Conservation (phyloP, 768 basidiomycete species). For the Leucogyrophana mollusca region DNA sequence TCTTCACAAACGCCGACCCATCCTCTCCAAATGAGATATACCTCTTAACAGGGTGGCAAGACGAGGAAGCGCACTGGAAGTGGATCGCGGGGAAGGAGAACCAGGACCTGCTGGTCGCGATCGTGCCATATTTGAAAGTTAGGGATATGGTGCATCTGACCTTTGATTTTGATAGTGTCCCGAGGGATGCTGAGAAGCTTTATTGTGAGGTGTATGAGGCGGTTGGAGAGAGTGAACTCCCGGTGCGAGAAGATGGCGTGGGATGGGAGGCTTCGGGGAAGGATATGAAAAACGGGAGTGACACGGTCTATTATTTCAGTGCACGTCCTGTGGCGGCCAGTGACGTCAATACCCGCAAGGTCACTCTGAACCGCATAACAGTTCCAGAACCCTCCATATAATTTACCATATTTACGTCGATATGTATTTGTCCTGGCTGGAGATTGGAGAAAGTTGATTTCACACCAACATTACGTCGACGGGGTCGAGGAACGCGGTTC, state of each 20-base stretch:
- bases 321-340: neutral
- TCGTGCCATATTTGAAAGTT: conserved; percentile 26
- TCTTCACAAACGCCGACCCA: conserved; percentile 28
- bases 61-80: conserved; percentile 36
- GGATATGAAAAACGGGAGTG: conserved; percentile 8
- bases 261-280: conserved; percentile 8
- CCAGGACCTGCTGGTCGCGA: conserved; percentile 32
- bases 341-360: no score
- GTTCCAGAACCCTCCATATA: no score
- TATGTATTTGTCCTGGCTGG: no score
- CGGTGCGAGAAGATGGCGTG: no score
- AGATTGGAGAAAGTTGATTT: no score
- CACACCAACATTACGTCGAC: no score
- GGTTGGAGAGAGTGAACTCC: neutral
- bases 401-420: no score
- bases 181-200: conserved; percentile 4
- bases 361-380: no score
- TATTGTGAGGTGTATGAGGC: conserved; percentile 10
- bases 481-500: no score
- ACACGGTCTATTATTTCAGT: conserved; percentile 14
- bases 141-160: conserved; percentile 36
- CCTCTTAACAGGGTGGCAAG: conserved; percentile 45
- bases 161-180: conserved; percentile 36
- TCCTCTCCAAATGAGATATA: conserved; percentile 26
- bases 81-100: conserved; percentile 43